These are phyloP conservation scores for Ceratocystiopsis minuta DNA, from an alignment of 2,329 filamentous ascomycete species.

Conservation along the genomic window DNA sequence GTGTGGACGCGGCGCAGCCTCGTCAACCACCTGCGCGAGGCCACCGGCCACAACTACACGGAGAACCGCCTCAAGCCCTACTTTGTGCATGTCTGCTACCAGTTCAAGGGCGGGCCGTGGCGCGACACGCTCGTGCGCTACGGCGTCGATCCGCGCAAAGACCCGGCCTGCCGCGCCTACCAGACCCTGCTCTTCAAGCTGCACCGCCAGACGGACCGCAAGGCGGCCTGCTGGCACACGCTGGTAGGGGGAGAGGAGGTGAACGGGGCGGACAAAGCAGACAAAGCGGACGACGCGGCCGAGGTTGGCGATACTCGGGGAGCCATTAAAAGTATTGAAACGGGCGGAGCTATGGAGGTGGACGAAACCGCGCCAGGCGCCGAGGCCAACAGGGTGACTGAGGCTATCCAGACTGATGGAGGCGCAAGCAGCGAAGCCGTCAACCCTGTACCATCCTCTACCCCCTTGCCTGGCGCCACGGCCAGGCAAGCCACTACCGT, in stretches of 20 bases:
- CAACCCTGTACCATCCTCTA: too few species aligned
- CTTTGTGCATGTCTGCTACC: constrained; percentile 72
- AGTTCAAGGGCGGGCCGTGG: constrained; percentile 86
- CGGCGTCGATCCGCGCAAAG: constrained; percentile 66
- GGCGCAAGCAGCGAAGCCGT: too few species aligned
- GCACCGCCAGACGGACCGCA: constrained; percentile 28
- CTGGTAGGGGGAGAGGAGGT: constrained; percentile 13
- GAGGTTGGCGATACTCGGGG: too few species aligned
- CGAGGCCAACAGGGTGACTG: too few species aligned
- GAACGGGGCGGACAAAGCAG: background rate
- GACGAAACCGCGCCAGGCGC: too few species aligned
- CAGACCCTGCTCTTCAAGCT: constrained; percentile 82
- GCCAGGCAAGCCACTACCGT: background rate
- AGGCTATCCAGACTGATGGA: too few species aligned
- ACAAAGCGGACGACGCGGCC: constrained; percentile 1
- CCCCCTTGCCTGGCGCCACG: too few species aligned
- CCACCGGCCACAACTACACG: constrained; percentile 14
- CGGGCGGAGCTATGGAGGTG: too few species aligned
- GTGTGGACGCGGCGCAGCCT: constrained; percentile 76
- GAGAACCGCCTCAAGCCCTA: constrained; percentile 51
- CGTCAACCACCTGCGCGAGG: constrained; percentile 47
- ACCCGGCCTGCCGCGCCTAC: constrained; percentile 62
- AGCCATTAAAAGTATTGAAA: too few species aligned
- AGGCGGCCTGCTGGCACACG: constrained; percentile 19
- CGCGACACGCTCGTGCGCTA: constrained; percentile 72